Evolutionary conservation across 257 asterid species (phyloP), one percentile per base, ranked within the genome.

Genomic region (Rehmannia glutinosa): DNA sequence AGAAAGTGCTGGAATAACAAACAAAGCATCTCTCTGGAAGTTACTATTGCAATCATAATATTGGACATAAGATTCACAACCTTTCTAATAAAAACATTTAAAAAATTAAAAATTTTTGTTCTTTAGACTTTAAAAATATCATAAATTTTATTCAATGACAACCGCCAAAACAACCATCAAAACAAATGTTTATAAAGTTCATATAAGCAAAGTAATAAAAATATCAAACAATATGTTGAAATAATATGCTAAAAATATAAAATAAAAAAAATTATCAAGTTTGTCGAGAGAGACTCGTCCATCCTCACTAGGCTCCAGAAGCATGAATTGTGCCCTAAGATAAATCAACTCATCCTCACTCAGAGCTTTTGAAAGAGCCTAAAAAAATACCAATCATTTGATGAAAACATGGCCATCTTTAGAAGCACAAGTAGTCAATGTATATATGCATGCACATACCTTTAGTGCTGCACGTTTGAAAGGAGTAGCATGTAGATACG

Each of bases 281-380:
- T 36, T 39, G 35, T 90, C 96, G 2, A 87, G 83, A 46, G 96
- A 84, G 62, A 92, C 83, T 17, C 75, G 77, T 12, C 96, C 97
- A 45, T 92, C 98, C 69, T 83, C 87, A 49, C 75, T 68, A 49
- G 98, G 98, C 66, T 90, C 97, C 80, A 92, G 64, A 76, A 90
- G 96, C 91, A 83, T 73, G 81, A 92, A 92, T 53, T 90, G 97
- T 63, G 96, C 93, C 80, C 89, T 83, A 64, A 92, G 92, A 72
- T 89, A 89, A 64, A 89, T 80, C 81, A 92, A 54, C 77, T 87
- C 96, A 60, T 92, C 97, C 79, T 90, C 98, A 15, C 82, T 79
- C 74, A 92, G 76, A 55, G 97, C 96, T 76, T 87, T 92, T 2
- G 98, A 84, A 42, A 92, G 95, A 65, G 98, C 97, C 98, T 92